Conservation (phyloP, 192 early-diverging fungal species). For the Paraglomus brasilianum region DNA sequence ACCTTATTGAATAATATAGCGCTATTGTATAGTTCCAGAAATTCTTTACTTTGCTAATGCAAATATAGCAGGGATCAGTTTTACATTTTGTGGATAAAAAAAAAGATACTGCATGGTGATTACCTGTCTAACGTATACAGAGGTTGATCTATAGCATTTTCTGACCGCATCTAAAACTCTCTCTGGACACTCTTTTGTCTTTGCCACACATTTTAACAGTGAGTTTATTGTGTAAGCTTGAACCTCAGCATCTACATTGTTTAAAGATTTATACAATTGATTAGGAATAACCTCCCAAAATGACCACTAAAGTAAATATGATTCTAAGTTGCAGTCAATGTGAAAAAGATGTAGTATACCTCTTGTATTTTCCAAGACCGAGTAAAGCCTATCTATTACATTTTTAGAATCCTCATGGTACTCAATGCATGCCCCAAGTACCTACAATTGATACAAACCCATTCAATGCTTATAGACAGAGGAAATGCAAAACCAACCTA, state of each 20-base stretch:
- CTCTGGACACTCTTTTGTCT: conserved; percentile 17
- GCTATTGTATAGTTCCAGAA: conserved; percentile 2
- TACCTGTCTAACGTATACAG: conserved; percentile 14
- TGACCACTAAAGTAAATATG: no score
- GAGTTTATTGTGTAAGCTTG: conserved; percentile 2
- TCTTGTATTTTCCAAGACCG: no score
- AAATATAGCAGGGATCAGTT: not conserved
- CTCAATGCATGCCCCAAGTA: no score
- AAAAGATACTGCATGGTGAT: not conserved
- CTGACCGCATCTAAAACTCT: not conserved
- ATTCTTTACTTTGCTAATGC: conserved; percentile 16
- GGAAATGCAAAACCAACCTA: no score
- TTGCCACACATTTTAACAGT: conserved; percentile 18
- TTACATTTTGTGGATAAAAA: not conserved
- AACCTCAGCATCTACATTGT: not conserved
- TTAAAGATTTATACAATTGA: no score
- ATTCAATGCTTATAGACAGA: no score
- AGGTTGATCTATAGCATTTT: conserved; percentile 14
- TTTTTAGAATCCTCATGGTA: no score
- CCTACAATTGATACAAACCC: no score
- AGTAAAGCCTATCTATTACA: no score
- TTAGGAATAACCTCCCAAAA: no score
- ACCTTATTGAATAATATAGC: conserved; percentile 2
- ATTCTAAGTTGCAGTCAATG: no score
- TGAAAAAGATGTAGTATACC: no score